Evolutionary conservation across 176 grass and related monocot species (phyloP).

Genomic region (Triticum monococcum): DNA sequence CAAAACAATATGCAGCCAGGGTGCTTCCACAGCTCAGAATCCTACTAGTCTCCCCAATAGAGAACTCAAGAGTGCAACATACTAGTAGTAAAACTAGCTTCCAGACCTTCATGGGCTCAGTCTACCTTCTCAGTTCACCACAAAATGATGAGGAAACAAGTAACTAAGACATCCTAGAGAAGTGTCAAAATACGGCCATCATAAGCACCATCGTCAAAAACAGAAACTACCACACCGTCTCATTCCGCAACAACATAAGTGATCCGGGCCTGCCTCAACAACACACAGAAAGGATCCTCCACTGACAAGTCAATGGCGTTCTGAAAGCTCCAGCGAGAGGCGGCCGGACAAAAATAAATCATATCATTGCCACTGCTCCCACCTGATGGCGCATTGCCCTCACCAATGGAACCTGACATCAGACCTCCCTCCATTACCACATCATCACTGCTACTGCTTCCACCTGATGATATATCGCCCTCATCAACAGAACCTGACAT

Average conservation of each 20-base stretch:
- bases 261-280: neutral
- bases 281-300: neutral
- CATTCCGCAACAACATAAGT: neutral
- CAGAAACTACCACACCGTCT: neutral
- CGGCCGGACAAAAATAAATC: neutral
- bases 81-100: neutral
- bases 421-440: neutral
- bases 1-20: neutral
- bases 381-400: no score
- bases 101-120: neutral
- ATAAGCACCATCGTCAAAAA: neutral
- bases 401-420: neutral
- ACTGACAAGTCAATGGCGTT: neutral
- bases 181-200: neutral
- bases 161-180: neutral
- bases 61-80: neutral
- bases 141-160: neutral
- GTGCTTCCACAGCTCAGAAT: neutral
- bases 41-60: neutral
- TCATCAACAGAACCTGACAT: neutral
- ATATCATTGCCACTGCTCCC: neutral
- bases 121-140: neutral
- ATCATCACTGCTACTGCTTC: neutral
- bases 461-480: neutral
- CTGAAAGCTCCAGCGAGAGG: neutral